Percentiles rank a stretch among this genome's conserved stretches.
phyloP scores from a whole-genome alignment of 2,329 filamentous ascomycete genomes.

The Elsinoe australis region DNA sequence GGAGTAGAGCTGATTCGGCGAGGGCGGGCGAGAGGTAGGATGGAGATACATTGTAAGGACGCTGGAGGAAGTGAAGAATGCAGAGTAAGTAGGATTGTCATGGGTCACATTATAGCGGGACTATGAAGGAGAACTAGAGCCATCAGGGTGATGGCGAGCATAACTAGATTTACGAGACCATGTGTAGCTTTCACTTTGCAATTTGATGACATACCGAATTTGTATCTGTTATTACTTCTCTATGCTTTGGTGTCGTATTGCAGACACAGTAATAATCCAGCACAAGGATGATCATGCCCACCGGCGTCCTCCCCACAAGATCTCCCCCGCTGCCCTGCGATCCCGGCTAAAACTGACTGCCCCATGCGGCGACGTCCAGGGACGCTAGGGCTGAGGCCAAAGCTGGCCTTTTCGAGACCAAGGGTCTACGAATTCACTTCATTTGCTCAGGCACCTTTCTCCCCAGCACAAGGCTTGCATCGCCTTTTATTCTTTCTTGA shows the following conservation, averaged over 20 bases:
- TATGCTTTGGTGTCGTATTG: too few relatives aligned
- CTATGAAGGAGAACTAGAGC: too few relatives aligned
- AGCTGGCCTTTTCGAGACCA: slow-evolving; percentile 13
- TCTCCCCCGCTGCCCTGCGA: slow-evolving; percentile 1
- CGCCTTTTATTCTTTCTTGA: not conserved
- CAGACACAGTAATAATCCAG: too few relatives aligned
- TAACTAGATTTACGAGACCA: not conserved
- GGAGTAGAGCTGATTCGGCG: slow-evolving; percentile 13
- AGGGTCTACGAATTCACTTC: slow-evolving; percentile 6
- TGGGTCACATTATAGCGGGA: too few relatives aligned
- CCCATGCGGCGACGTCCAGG: not conserved
- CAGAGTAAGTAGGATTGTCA: too few relatives aligned
- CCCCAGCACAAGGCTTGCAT: slow-evolving; percentile 3
- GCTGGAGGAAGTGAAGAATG: not conserved
- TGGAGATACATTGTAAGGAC: not conserved
- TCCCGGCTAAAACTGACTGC: slow-evolving; percentile 6
- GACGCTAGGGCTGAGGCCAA: slow-evolving; percentile 11
- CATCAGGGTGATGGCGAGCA: slow-evolving; percentile 14
- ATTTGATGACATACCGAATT: too few relatives aligned
- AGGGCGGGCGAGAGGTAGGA: not conserved
- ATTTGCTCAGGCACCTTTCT: not conserved
- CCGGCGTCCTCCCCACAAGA: not conserved
- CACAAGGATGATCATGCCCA: too few relatives aligned
- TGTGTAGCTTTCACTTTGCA: too few relatives aligned
- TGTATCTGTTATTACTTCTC: too few relatives aligned